phyloP scores from a whole-genome alignment of 2,329 filamentous ascomycete genomes.

The Knufia petricola region DNA sequence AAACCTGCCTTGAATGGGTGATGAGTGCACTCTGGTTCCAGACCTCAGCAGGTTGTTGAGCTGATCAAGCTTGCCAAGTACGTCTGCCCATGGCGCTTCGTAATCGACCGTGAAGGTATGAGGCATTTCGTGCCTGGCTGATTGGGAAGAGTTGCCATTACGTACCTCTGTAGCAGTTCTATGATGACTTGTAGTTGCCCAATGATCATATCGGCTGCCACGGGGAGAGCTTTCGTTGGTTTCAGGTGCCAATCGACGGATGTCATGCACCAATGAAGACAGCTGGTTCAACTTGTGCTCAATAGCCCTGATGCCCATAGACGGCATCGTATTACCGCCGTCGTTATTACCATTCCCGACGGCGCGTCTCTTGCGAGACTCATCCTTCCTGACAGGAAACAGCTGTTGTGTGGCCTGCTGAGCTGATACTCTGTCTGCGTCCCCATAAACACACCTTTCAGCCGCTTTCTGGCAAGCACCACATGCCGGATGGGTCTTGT shows the following conservation, averaged over 20 bases:
- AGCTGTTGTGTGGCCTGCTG: background rate
- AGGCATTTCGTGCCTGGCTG: background rate
- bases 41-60: constrained; percentile 17
- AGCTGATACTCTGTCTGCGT: constrained; percentile 10
- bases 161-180: too few species aligned
- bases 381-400: background rate
- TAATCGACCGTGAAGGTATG: background rate
- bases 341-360: background rate
- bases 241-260: background rate
- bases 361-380: constrained; percentile 3
- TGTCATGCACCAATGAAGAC: constrained; percentile 3
- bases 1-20: background rate
- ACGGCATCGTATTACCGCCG: background rate
- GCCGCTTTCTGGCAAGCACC: constrained; percentile 37
- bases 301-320: background rate
- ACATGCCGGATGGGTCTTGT: constrained; percentile 38
- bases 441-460: constrained; percentile 35
- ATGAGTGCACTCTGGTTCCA: background rate
- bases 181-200: background rate
- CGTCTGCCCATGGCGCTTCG: background rate
- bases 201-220: background rate
- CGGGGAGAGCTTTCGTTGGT: background rate
- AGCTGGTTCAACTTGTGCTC: constrained; percentile 5
- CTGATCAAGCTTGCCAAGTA: constrained; percentile 13
- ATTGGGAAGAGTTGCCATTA: background rate